Percentiles rank a stretch among this genome's conserved stretches.
Conservation (phyloP, 2,329 filamentous ascomycete species). For the Alternaria novae-zelandiae region DNA sequence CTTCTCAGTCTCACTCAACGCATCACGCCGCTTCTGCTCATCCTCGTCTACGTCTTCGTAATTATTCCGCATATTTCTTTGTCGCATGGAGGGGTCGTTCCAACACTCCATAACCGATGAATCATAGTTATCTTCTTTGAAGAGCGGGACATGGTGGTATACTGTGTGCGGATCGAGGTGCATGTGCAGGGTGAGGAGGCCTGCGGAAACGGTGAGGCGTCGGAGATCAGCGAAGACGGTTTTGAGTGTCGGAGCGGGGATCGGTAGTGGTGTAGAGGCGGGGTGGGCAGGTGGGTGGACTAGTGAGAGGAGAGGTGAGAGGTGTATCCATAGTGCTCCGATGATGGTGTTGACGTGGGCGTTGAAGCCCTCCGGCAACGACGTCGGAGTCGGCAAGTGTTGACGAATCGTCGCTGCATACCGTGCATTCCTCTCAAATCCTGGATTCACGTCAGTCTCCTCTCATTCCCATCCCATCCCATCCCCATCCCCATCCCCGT, state of each 20-base stretch:
- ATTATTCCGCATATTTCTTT: constrained; percentile 2
- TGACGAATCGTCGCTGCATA: too few relatives aligned
- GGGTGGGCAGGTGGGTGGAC: not conserved
- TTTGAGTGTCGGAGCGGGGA: not conserved
- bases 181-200: constrained; percentile 33
- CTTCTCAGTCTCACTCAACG: constrained; percentile 11
- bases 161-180: constrained; percentile 31
- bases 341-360: constrained; percentile 27
- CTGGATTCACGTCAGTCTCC: too few relatives aligned
- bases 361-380: too few relatives aligned
- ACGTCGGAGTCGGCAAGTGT: too few relatives aligned
- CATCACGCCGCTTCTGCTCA: constrained; percentile 4
- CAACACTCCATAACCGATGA: constrained; percentile 24
- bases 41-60: not conserved
- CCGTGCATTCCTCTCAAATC: too few relatives aligned
- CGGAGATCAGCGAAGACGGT: constrained; percentile 8
- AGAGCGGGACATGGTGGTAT: constrained; percentile 33
- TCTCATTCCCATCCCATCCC: too few relatives aligned
- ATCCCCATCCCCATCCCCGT: too few relatives aligned
- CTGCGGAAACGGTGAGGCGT: constrained; percentile 24
- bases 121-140: constrained; percentile 35
- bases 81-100: constrained; percentile 22
- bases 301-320: constrained; percentile 27
- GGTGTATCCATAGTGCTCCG: constrained; percentile 25
- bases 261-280: not conserved